Evolutionary conservation across 805 yeast species (phyloP).

Genomic region (Yarrowia sp.): DNA sequence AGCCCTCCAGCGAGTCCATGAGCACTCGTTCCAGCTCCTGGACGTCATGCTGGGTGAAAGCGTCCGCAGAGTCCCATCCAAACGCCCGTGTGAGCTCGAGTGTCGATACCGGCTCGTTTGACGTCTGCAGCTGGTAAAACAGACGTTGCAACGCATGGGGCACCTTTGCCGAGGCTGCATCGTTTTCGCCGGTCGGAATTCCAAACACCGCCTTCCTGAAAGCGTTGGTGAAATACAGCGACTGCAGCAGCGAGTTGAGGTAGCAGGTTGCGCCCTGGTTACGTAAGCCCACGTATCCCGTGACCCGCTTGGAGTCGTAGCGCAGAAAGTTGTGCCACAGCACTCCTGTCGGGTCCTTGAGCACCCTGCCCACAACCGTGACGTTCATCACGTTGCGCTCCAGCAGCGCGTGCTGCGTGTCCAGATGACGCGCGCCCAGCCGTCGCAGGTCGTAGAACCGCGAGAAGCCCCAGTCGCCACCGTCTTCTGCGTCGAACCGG

Average conservation of each 20-base stretch:
- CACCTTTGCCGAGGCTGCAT: slow-evolving; percentile 56
- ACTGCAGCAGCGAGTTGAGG: slow-evolving; percentile 85
- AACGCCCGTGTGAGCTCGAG: slow-evolving; percentile 82
- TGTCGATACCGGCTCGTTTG: slow-evolving; percentile 77
- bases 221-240: slow-evolving; percentile 77
- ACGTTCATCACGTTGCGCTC: slow-evolving; percentile 61
- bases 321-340: slow-evolving; percentile 85
- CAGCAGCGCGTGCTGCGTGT: slow-evolving; percentile 44
- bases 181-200: slow-evolving; percentile 70
- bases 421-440: slow-evolving; percentile 42
- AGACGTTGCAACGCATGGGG: slow-evolving; percentile 83
- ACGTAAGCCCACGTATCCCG: slow-evolving; percentile 89
- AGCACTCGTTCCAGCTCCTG: slow-evolving; percentile 93
- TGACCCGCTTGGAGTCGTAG: slow-evolving; percentile 74
- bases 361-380: slow-evolving; percentile 70
- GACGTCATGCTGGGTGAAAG: slow-evolving; percentile 96
- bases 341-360: slow-evolving; percentile 90
- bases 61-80: slow-evolving; percentile 96
- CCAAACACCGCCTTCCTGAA: slow-evolving; percentile 85
- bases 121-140: slow-evolving; percentile 74
- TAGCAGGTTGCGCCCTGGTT: slow-evolving; percentile 99
- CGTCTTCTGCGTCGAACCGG: slow-evolving; percentile 63
- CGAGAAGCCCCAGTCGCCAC: slow-evolving; percentile 96
- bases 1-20: slow-evolving; percentile 88
- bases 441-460: slow-evolving; percentile 61